phyloP scores from a whole-genome alignment of 2,329 filamentous ascomycete genomes.

The Penicillium thymicola region DNA sequence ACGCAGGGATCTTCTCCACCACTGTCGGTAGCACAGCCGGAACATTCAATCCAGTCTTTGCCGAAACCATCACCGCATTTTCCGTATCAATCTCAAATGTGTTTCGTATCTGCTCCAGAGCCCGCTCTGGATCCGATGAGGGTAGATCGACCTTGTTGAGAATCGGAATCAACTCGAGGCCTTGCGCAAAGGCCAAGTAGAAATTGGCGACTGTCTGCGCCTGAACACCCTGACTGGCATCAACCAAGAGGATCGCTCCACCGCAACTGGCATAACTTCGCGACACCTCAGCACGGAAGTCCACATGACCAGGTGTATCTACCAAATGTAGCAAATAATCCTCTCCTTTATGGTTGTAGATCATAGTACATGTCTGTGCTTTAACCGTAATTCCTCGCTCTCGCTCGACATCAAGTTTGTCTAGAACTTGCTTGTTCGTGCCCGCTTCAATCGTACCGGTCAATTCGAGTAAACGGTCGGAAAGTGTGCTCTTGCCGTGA shows the following conservation, averaged over 20 bases:
- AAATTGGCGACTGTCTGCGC: constrained; percentile 99
- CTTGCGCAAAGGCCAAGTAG: constrained; percentile 92
- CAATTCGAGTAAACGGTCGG: constrained; percentile 85
- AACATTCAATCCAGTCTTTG: constrained; percentile 91
- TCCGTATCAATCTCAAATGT: constrained; percentile 84
- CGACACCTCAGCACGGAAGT: constrained; percentile 94
- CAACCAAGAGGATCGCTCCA: constrained; percentile 85
- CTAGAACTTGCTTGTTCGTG: constrained; percentile 89
- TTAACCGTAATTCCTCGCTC: constrained; percentile 98
- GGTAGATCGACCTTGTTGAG: constrained; percentile 96
- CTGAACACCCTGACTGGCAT: constrained; percentile 94
- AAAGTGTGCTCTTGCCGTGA: constrained; percentile 96
- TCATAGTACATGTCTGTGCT: constrained; percentile 97
- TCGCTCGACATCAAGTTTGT: constrained; percentile 94
- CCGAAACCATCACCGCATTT: constrained; percentile 75
- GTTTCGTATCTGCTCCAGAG: constrained; percentile 78
- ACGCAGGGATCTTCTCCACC: constrained; percentile 75
- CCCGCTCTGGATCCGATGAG: constrained; percentile 80
- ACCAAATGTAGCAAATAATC: constrained; percentile 95
- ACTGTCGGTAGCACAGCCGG: constrained; percentile 78
- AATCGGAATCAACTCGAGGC: constrained; percentile 80
- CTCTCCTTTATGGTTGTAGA: constrained; percentile 78
- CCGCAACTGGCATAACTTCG: constrained; percentile 95
- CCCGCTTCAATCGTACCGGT: constrained; percentile 89
- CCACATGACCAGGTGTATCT: constrained; percentile 95